Conservation (phyloP, 805 yeast species). For the Pichia exigua region DNA sequence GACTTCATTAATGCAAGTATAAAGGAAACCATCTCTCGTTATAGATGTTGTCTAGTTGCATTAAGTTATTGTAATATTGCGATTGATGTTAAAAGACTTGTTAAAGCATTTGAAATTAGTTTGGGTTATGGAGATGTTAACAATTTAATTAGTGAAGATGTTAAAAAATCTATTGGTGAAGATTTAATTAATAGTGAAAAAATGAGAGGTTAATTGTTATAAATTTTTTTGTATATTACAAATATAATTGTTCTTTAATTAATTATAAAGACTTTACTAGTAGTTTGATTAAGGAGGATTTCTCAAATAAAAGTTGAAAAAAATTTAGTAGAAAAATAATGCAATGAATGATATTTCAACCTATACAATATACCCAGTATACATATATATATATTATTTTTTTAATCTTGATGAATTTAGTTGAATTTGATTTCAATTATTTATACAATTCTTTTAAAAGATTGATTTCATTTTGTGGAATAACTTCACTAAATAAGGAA, state of each 20-base stretch:
- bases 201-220: conserved; percentile 49
- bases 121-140: conserved; percentile 66
- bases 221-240: not conserved
- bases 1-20: conserved; percentile 57
- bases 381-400: not conserved
- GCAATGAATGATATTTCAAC: not conserved
- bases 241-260: no score
- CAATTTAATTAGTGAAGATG: conserved; percentile 62
- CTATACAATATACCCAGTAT: not conserved
- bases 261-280: not conserved
- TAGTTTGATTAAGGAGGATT: no score
- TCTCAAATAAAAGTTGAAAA: no score
- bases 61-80: conserved; percentile 81
- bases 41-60: conserved; percentile 76
- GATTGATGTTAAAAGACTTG: conserved; percentile 71
- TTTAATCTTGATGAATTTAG: no score
- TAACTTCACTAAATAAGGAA: conserved; percentile 36
- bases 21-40: conserved; percentile 73
- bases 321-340: not conserved
- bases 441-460: conserved; percentile 37
- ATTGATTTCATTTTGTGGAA: conserved; percentile 37
- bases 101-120: conserved; percentile 84
- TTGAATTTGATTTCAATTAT: not conserved
- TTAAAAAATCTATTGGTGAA: conserved; percentile 63
- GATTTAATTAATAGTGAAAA: conserved; percentile 66